Conservation (phyloP, 169 alveolate genomes). For the Perkinsus olseni region DNA sequence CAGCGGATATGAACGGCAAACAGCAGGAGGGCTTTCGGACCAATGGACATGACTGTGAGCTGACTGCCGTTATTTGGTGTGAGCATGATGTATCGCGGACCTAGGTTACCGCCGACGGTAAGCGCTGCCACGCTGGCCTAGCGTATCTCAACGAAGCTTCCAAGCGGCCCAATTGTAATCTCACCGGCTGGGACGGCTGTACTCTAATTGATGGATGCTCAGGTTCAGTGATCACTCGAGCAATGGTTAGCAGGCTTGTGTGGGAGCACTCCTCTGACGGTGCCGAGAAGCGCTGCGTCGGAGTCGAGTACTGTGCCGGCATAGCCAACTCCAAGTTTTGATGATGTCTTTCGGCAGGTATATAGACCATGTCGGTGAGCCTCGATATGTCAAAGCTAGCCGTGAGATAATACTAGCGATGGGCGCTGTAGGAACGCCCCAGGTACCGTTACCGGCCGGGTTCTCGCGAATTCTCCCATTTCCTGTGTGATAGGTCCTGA, state of each 20-base stretch:
- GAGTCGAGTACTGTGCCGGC: neutral
- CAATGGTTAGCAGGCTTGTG: neutral
- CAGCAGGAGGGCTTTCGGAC: conserved; percentile 15
- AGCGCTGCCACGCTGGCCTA: neutral
- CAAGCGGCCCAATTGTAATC: neutral
- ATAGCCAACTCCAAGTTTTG: neutral
- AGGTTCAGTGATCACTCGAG: neutral
- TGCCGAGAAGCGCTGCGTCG: neutral
- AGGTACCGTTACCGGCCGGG: neutral
- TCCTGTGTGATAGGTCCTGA: neutral
- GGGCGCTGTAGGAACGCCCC: conserved; percentile 28
- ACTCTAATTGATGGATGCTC: neutral
- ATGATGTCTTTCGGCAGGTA: neutral
- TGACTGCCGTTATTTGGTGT: neutral
- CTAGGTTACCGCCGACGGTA: neutral
- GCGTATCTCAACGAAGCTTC: neutral
- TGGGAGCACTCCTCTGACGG: neutral
- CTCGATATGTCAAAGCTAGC: neutral
- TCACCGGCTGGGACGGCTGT: neutral
- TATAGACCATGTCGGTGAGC: neutral
- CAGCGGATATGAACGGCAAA: neutral
- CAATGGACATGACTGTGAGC: conserved; percentile 9
- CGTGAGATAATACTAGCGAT: conserved; percentile 17
- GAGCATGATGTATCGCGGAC: neutral
- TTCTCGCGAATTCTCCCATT: neutral